Percentiles rank a stretch among this genome's conserved stretches.
phyloP scores from a whole-genome alignment of 306 rosid genomes.

The Lathyrus sativus region DNA sequence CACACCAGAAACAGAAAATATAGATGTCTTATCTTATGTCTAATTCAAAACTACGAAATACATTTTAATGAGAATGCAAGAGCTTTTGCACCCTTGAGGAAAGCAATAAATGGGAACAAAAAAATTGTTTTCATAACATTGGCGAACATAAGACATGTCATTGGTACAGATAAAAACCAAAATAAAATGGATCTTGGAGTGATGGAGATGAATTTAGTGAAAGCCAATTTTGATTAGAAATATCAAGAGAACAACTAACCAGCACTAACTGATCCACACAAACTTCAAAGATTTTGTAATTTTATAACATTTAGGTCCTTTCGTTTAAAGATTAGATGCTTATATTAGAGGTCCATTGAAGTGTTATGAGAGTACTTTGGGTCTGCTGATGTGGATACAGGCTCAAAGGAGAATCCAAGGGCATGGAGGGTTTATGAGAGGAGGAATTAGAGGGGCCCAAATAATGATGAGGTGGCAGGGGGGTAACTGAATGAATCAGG shows the following conservation, averaged over 20 bases:
- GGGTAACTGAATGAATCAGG: too few relatives aligned
- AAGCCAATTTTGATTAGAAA: conserved; percentile 13
- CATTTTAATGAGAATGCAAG: conserved; percentile 6
- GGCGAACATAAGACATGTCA: conserved; percentile 5
- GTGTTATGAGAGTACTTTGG: too few relatives aligned
- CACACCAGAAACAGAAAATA: conserved; percentile 18
- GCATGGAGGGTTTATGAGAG: too few relatives aligned
- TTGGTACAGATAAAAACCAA: conserved; percentile 7
- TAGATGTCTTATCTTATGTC: not conserved
- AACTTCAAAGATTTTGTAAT: not conserved
- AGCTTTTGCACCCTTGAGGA: conserved; percentile 26
- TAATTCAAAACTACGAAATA: conserved; percentile 13
- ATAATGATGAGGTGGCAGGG: too few relatives aligned
- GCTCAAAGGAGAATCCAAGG: too few relatives aligned
- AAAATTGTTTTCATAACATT: conserved; percentile 22
- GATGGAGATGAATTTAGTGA: conserved; percentile 15
- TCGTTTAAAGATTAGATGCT: not conserved
- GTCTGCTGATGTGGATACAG: too few relatives aligned
- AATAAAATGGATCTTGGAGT: not conserved
- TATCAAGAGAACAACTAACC: not conserved
- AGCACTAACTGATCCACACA: not conserved
- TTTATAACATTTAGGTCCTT: too few relatives aligned
- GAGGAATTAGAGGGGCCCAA: too few relatives aligned
- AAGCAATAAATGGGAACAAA: conserved; percentile 1
- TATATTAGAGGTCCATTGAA: not conserved